phyloP scores from a whole-genome alignment of 768 basidiomycete genomes.

The Fistulinella prunicolor region DNA sequence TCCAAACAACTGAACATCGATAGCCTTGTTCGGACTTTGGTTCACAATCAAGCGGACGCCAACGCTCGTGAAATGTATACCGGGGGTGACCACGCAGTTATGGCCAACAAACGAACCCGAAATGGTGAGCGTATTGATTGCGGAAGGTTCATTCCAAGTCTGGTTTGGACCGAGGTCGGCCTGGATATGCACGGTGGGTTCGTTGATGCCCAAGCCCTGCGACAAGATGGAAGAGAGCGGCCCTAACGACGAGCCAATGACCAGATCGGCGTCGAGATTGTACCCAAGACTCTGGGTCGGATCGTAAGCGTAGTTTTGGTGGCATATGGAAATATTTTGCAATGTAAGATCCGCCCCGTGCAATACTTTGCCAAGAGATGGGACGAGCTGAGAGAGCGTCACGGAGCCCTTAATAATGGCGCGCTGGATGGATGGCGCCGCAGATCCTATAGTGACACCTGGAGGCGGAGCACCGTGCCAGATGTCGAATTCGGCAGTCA shows the following conservation, averaged over 20 bases:
- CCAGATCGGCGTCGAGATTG: conserved; percentile 2
- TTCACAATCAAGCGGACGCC: conserved; percentile 1
- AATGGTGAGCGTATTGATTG: not conserved
- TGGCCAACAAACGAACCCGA: conserved; percentile 1
- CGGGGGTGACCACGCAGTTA: not conserved
- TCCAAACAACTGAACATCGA: not conserved
- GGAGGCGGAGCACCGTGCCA: conserved; percentile 5
- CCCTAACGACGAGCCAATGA: not conserved
- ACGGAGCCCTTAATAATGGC: not conserved
- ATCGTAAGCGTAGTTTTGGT: conserved; percentile 7
- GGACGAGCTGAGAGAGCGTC: conserved; percentile 5
- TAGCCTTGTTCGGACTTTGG: not conserved
- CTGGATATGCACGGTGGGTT: not conserved
- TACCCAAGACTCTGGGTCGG: conserved; percentile 1
- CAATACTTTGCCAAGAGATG: not conserved
- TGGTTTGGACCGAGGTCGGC: conserved; percentile 1
- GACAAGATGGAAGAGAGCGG: not conserved
- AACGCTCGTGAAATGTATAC: conserved; percentile 1
- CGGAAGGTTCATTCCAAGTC: not conserved
- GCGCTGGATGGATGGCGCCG: conserved; percentile 3
- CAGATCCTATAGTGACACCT: not conserved
- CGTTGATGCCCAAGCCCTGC: not conserved
- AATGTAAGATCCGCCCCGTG: conserved; percentile 1
- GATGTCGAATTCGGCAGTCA: conserved; percentile 3
- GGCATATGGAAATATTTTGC: conserved; percentile 4